A percentile compares a stretch with the other conserved stretches of the same genome.
phyloP scores from a whole-genome alignment of 225 moss, liverwort and hornwort genomes.

The Lunularia cruciata region DNA sequence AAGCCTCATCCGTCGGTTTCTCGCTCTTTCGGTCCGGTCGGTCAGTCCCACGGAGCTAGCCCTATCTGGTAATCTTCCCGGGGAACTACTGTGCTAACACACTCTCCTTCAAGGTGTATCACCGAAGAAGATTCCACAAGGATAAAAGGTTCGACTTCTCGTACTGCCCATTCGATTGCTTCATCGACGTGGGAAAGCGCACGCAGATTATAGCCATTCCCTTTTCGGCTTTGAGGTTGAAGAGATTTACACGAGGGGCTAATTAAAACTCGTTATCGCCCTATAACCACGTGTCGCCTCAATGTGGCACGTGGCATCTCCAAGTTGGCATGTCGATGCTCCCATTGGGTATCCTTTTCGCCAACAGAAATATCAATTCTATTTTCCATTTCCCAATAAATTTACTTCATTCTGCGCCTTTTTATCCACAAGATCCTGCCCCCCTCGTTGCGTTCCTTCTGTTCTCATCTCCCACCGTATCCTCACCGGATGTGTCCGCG shows the following conservation, averaged over 20 bases:
- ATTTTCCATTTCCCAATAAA: not conserved
- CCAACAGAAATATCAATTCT: not conserved
- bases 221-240: not conserved
- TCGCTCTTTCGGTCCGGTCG: slow-evolving; percentile 2
- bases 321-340: not conserved
- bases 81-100: not conserved
- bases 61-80: slow-evolving; percentile 9
- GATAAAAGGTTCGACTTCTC: not conserved
- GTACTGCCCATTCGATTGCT: not conserved
- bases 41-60: not conserved
- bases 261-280: not conserved
- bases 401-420: not conserved
- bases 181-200: not conserved
- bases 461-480: slow-evolving; percentile 6
- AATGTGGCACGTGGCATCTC: not conserved
- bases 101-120: not conserved
- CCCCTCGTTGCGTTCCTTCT: not conserved
- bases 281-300: not conserved
- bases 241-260: not conserved
- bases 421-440: slow-evolving; percentile 18
- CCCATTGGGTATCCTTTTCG: not conserved
- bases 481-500: too few relatives aligned
- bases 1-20: slow-evolving; percentile 8
- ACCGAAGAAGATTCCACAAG: not conserved
- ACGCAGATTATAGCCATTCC: not conserved